Percentiles rank a stretch among this genome's conserved stretches.
phyloP scores from a whole-genome alignment of 129 eudicot genomes.

The Silybum marianum region DNA sequence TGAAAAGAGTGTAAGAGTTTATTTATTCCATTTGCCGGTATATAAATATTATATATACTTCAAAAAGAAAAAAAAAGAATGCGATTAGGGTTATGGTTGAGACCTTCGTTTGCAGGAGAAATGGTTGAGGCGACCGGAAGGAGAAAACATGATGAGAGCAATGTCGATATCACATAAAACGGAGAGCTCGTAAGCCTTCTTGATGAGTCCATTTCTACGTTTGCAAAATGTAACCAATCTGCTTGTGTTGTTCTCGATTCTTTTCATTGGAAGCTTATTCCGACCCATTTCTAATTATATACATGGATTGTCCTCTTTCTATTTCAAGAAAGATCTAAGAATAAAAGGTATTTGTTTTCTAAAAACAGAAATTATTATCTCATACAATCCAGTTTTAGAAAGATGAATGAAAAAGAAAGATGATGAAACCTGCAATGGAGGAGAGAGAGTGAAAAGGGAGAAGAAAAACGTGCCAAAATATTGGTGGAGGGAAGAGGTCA shows the following conservation, averaged over 20 bases:
- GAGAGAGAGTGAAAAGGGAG: slow-evolving; percentile 16
- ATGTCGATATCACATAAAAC: slow-evolving; percentile 78
- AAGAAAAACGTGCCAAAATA: slow-evolving; percentile 26
- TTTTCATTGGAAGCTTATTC: slow-evolving; percentile 73
- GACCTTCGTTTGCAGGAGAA: slow-evolving; percentile 77
- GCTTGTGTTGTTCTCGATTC: slow-evolving; percentile 69
- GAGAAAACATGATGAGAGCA: slow-evolving; percentile 79
- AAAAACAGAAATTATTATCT: slow-evolving; percentile 39
- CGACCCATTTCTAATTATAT: slow-evolving; percentile 69
- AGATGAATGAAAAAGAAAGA: slow-evolving; percentile 23
- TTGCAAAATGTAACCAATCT: slow-evolving; percentile 82
- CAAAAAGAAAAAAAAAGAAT: neutral
- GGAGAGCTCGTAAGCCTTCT: slow-evolving; percentile 82
- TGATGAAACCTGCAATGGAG: slow-evolving; percentile 15
- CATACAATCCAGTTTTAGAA: slow-evolving; percentile 37
- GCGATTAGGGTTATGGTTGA: slow-evolving; percentile 4
- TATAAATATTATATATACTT: neutral
- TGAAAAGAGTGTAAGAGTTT: no score
- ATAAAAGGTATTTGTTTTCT: slow-evolving; percentile 37
- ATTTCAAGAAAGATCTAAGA: slow-evolving; percentile 48
- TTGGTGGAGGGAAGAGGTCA: slow-evolving; percentile 47
- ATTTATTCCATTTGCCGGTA: neutral
- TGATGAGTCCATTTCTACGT: slow-evolving; percentile 83
- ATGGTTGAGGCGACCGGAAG: slow-evolving; percentile 72
- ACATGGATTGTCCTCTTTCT: slow-evolving; percentile 31